Evolutionary conservation across 2,329 filamentous ascomycete genomes (phyloP).

Genomic region (Botryotinia narcissicola): DNA sequence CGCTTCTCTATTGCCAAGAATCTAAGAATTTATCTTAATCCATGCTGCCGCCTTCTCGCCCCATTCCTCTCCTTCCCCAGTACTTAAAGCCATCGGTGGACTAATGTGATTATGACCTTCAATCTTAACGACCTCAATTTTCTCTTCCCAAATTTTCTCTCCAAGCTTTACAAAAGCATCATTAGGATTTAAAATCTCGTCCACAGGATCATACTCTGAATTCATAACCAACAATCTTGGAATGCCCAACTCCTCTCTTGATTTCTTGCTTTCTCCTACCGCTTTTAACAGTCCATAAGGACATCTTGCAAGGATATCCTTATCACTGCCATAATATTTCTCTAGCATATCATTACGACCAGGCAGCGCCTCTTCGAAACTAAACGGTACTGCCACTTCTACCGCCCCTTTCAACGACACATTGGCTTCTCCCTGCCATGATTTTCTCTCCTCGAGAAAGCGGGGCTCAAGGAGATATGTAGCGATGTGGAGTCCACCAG

Average conservation of each 20-base stretch:
- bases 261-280: slow-evolving; percentile 25
- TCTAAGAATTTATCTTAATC: slow-evolving; percentile 26
- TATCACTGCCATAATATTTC: slow-evolving; percentile 29
- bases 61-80: slow-evolving; percentile 36
- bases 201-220: slow-evolving; percentile 35
- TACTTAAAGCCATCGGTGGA: slow-evolving; percentile 31
- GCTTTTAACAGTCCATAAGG: slow-evolving; percentile 30
- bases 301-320: slow-evolving; percentile 23
- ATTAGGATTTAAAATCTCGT: slow-evolving; percentile 34
- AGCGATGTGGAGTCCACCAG: slow-evolving; percentile 35
- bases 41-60: slow-evolving; percentile 33
- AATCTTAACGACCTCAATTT: slow-evolving; percentile 26
- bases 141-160: slow-evolving; percentile 31
- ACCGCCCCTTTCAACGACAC: slow-evolving; percentile 31
- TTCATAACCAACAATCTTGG: slow-evolving; percentile 30
- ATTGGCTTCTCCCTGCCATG: slow-evolving; percentile 18
- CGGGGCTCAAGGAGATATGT: slow-evolving; percentile 33
- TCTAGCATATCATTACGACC: slow-evolving; percentile 24
- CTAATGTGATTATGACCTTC: slow-evolving; percentile 38
- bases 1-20: neutral
- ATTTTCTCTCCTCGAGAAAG: slow-evolving; percentile 29
- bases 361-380: slow-evolving; percentile 25
- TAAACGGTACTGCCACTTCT: slow-evolving; percentile 30
- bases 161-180: slow-evolving; percentile 33
- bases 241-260: slow-evolving; percentile 27